Evolutionary conservation across 805 yeast genomes (phyloP), one percentile per base, ranked within the genome.

Genomic region (Ogataea siamensis): DNA sequence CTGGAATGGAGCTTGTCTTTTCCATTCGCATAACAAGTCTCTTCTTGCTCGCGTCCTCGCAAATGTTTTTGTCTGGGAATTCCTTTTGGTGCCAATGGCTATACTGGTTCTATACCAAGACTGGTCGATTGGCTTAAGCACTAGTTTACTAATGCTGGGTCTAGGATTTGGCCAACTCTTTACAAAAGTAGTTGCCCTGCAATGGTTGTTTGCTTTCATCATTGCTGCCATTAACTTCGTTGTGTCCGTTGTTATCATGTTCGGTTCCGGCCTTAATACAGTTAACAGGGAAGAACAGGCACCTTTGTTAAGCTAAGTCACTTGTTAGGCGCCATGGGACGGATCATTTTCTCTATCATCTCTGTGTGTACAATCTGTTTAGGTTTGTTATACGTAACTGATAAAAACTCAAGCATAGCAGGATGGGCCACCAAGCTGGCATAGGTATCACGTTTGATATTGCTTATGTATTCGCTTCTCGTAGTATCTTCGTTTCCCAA

Each of bases 1-100:
- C 67, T 87, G 95, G 95, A 83, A 83, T 55, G 94, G 94, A 31
- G 88, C 94, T 2, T 82, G 81, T 19, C 57, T 82, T 56, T 74
- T 80, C 64, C 83, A 80, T 43, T 74, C 83, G 9, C 73, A 73
- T 39, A 72, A 74, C 50, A 58, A 67, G 17, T 45, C 59, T 4
- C 58, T 82, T n/a, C 62, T 74, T 14, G 78, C 87, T 11, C 71
- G 94, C 42, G 62, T 86, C 34, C 44, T 85, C 15, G 86, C 91
- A 36, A 85, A 86, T 58, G 58, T 85, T 22, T 68, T 83, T 46
- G 75, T 86, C 53, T 87, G 95, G 95, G 80, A 77, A 56, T 81
- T 83, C 63, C 66, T 86, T 46, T 42, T 84, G 24, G 75, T 80
- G 30, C 91, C 94, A 12, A 66, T 67, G 14, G 59, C 73, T 42